Evolutionary conservation across 306 rosid genomes (phyloP).

Genomic region (Cicer arietinum): DNA sequence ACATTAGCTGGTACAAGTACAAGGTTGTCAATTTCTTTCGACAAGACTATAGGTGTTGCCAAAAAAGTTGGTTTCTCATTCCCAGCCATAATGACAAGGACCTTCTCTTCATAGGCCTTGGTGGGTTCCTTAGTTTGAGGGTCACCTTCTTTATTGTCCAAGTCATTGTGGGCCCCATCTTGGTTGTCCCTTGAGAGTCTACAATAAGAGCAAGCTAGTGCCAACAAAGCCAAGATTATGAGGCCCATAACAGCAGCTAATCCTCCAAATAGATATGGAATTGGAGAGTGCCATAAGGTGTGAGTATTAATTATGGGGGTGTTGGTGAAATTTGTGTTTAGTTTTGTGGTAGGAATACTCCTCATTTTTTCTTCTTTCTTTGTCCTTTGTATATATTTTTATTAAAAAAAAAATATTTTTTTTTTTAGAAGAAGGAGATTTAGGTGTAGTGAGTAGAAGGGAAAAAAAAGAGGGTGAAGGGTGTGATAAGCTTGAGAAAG

Average conservation of each 20-base stretch:
- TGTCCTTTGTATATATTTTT: background rate
- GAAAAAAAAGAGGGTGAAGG: constrained; percentile 17
- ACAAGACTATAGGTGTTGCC: constrained; percentile 53
- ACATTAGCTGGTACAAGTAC: constrained; percentile 14
- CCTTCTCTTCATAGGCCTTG: constrained; percentile 58
- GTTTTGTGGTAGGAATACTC: constrained; percentile 25
- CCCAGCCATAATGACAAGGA: constrained; percentile 89
- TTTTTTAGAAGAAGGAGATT: background rate
- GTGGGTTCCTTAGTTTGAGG: constrained; percentile 21
- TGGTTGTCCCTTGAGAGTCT: constrained; percentile 33
- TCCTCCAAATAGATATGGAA: constrained; percentile 86
- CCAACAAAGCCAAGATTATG: constrained; percentile 62
- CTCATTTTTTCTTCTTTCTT: constrained; percentile 52
- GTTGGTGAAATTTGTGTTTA: constrained; percentile 1
- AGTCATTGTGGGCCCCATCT: constrained; percentile 38
- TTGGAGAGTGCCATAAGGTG: constrained; percentile 80
- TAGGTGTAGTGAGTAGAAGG: background rate
- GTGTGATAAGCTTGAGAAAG: constrained; percentile 46
- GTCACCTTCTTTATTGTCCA: constrained; percentile 50
- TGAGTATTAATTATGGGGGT: background rate
- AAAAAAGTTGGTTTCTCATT: constrained; percentile 71
- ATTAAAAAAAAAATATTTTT: background rate
- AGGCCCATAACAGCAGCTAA: constrained; percentile 66
- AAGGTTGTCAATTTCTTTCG: constrained; percentile 32
- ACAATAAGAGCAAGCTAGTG: constrained; percentile 76